These are phyloP conservation scores for Backusella morwellensis DNA, from an alignment of 192 early-diverging fungal genomes.

Conservation along the genomic window DNA sequence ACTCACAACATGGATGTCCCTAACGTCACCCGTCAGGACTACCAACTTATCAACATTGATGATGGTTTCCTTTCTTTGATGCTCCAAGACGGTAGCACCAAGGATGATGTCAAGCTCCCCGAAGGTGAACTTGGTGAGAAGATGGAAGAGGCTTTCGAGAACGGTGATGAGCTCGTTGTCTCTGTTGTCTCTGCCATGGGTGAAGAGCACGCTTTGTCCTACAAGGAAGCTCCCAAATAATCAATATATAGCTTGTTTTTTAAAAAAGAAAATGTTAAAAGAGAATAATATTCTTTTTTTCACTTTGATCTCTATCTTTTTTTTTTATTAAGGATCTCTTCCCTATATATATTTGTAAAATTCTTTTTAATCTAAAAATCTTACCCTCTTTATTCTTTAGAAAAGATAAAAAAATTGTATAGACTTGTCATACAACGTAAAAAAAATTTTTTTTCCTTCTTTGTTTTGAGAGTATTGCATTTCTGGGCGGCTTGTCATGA, in stretches of 20 bases:
- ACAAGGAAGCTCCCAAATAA: slow-evolving; percentile 34
- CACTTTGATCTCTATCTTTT: slow-evolving; percentile 2
- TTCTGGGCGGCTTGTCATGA: slow-evolving; percentile 4
- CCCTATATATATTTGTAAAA: slow-evolving; percentile 8
- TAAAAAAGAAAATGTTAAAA: slow-evolving; percentile 5
- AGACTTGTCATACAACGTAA: slow-evolving; percentile 7
- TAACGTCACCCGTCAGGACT: slow-evolving; percentile 87
- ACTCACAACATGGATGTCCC: slow-evolving; percentile 99
- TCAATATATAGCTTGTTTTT: slow-evolving; percentile 16
- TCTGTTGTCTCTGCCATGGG: slow-evolving; percentile 90
- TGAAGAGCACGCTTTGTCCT: slow-evolving; percentile 82
- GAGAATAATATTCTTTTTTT: slow-evolving; percentile 5
- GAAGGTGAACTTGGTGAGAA: slow-evolving; percentile 78
- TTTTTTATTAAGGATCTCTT: slow-evolving; percentile 3
- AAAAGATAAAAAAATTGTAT: slow-evolving; percentile 6
- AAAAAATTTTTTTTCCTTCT: not conserved
- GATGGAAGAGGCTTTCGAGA: slow-evolving; percentile 71
- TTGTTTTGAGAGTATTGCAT: slow-evolving; percentile 2
- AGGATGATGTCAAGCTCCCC: slow-evolving; percentile 96
- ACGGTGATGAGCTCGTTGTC: slow-evolving; percentile 74
- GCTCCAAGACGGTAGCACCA: slow-evolving; percentile 71
- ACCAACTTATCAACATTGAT: slow-evolving; percentile 81
- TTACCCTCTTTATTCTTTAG: slow-evolving; percentile 16
- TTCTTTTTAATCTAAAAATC: slow-evolving; percentile 5
- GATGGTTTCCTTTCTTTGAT: slow-evolving; percentile 91